Conservation (phyloP, 2,329 filamentous ascomycete species). For the Parafenestella ontariensis region DNA sequence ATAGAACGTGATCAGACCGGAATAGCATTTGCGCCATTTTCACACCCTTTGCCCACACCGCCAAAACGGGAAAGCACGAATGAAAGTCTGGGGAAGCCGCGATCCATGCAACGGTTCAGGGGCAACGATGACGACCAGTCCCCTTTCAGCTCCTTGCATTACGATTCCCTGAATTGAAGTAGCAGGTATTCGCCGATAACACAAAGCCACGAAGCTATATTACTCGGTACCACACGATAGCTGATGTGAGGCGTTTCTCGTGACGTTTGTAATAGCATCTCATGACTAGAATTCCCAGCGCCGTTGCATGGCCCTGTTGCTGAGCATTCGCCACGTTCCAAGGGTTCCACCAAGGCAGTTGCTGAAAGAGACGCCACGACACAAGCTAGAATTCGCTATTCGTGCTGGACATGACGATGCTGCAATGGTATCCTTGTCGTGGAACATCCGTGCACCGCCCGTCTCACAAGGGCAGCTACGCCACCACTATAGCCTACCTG, state of each 20-base stretch:
- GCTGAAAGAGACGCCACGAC: conserved; percentile 30
- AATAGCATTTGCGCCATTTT: conserved; percentile 44
- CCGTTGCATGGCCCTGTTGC: conserved; percentile 15
- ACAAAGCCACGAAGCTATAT: conserved; percentile 1
- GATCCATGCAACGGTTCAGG: conserved; percentile 13
- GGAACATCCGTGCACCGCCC: conserved; percentile 23
- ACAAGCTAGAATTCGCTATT: conserved; percentile 38
- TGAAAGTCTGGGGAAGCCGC: conserved; percentile 28
- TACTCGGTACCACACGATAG: conserved; percentile 9
- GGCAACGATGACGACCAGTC: conserved; percentile 17
- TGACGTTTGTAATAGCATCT: conserved; percentile 16
- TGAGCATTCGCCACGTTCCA: conserved; percentile 32
- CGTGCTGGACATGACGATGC: conserved; percentile 37
- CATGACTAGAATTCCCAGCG: conserved; percentile 23
- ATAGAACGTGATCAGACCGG: conserved; percentile 27
- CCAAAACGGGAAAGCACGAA: conserved; percentile 20
- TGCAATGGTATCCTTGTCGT: conserved; percentile 30
- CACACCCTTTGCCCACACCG: conserved; percentile 24
- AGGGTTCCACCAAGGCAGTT: conserved; percentile 13
- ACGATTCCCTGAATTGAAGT: conserved; percentile 25
- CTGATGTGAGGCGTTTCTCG: conserved; percentile 16
- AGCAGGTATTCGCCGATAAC: conserved; percentile 19
- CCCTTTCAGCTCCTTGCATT: conserved; percentile 24
- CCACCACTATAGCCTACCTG: conserved; percentile 9
- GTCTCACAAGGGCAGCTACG: conserved; percentile 11